These are phyloP conservation scores for Ceratocystiopsis sp. DNA, from an alignment of 2,329 filamentous ascomycete species.

Conservation along the genomic window DNA sequence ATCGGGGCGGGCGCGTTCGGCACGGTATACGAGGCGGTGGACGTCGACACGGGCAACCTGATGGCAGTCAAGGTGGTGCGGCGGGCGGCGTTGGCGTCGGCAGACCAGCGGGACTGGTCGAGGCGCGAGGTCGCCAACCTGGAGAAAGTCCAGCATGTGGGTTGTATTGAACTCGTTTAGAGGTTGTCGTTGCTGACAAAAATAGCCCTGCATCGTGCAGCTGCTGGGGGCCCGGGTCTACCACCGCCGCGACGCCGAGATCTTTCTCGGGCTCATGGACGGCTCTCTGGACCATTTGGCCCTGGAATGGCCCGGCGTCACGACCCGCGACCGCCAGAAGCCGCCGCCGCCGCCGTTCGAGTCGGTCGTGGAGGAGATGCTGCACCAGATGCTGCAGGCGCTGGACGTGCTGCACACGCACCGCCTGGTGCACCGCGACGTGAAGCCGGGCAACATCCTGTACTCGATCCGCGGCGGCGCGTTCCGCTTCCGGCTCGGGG, in stretches of 20 bases:
- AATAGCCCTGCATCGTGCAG: background rate
- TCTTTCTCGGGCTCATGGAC: background rate
- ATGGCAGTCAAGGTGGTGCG: no score
- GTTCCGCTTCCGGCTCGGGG: background rate
- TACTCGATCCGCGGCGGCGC: background rate
- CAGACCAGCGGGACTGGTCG: no score
- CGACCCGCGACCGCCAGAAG: background rate
- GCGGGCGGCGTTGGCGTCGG: no score
- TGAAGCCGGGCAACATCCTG: slow-evolving; percentile 2
- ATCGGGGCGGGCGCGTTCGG: no score
- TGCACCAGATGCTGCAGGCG: slow-evolving; percentile 1
- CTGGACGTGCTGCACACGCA: background rate
- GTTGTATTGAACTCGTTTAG: no score
- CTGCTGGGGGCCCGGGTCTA: background rate
- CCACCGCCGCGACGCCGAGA: background rate
- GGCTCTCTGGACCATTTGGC: background rate
- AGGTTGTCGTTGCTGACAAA: no score
- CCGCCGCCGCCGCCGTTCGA: no score
- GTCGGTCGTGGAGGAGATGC: background rate
- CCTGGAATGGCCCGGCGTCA: background rate
- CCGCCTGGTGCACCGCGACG: slow-evolving; percentile 1
- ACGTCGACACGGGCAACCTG: no score
- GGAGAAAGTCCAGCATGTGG: no score
- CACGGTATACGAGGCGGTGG: no score
- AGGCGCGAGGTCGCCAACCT: no score